Evolutionary conservation across 2,329 filamentous ascomycete genomes (phyloP).

Genomic region (Sphaerulina vaccinii): DNA sequence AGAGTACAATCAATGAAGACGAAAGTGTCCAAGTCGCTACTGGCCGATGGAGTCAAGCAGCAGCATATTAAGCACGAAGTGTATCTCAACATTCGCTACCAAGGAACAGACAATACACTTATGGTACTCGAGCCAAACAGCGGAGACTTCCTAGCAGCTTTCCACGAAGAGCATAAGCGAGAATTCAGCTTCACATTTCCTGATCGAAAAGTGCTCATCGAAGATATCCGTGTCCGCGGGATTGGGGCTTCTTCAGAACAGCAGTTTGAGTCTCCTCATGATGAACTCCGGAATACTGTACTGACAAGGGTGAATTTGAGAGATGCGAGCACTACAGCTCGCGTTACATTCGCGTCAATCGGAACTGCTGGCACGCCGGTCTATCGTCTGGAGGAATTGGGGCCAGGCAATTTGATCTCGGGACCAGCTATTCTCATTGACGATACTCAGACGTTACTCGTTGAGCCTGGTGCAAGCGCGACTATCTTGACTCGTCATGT

Average conservation of each 20-base stretch:
- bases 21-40: constrained; percentile 41
- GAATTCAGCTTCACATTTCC: constrained; percentile 45
- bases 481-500: constrained; percentile 41
- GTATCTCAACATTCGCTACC: constrained; percentile 51
- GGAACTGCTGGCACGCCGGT: constrained; percentile 29
- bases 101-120: constrained; percentile 52
- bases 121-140: constrained; percentile 46
- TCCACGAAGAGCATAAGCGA: constrained; percentile 40
- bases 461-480: constrained; percentile 41
- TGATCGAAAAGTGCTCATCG: constrained; percentile 41
- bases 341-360: constrained; percentile 30
- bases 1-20: constrained; percentile 36
- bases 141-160: constrained; percentile 41
- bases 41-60: constrained; percentile 45
- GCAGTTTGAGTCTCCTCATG: constrained; percentile 20
- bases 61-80: constrained; percentile 45
- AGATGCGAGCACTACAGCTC: constrained; percentile 54
- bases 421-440: constrained; percentile 41
- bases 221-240: constrained; percentile 39
- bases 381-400: constrained; percentile 28
- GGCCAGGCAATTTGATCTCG: constrained; percentile 24
- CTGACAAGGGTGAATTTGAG: constrained; percentile 67
- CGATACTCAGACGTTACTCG: constrained; percentile 49
- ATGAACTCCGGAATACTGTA: constrained; percentile 35
- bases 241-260: constrained; percentile 22